Evolutionary conservation across 2,329 filamentous ascomycete species (phyloP).

Genomic region (Aotearoamyces nothofagi): DNA sequence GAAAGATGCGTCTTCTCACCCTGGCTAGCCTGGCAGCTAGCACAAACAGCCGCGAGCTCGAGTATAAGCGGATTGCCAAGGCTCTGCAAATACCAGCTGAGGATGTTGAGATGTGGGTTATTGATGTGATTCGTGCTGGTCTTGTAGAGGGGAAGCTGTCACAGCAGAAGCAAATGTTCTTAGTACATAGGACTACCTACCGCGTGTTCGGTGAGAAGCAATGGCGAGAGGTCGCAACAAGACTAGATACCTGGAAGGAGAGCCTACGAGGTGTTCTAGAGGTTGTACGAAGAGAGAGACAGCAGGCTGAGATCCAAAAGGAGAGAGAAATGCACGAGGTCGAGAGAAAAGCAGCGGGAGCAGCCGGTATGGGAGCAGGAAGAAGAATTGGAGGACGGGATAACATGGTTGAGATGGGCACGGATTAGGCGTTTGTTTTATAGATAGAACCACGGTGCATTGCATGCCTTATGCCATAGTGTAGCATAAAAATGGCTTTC

Average conservation of each 20-base stretch:
- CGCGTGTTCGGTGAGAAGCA: slow-evolving; percentile 96
- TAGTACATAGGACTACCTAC: slow-evolving; percentile 92
- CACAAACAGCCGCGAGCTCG: slow-evolving; percentile 70
- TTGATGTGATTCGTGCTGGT: slow-evolving; percentile 91
- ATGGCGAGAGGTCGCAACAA: slow-evolving; percentile 85
- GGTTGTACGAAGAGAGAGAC: slow-evolving; percentile 68
- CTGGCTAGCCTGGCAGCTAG: slow-evolving; percentile 79
- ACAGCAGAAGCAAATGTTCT: slow-evolving; percentile 82
- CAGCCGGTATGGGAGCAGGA: slow-evolving; percentile 23
- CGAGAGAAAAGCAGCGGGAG: slow-evolving; percentile 40
- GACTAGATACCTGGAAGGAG: slow-evolving; percentile 81
- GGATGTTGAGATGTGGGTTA: slow-evolving; percentile 96
- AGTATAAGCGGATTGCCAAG: slow-evolving; percentile 72
- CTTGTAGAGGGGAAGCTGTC: slow-evolving; percentile 94
- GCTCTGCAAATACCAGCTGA: slow-evolving; percentile 68
- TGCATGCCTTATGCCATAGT: too few relatives aligned
- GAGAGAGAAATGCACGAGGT: slow-evolving; percentile 62
- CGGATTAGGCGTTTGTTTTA: slow-evolving; percentile 13
- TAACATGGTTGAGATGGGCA: slow-evolving; percentile 20
- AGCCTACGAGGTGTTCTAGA: slow-evolving; percentile 65
- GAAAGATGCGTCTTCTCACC: slow-evolving; percentile 93
- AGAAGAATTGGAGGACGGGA: slow-evolving; percentile 23
- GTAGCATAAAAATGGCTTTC: too few relatives aligned
- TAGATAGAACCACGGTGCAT: too few relatives aligned
- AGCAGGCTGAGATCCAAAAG: slow-evolving; percentile 60